Evolutionary conservation across 176 grass and related monocot genomes (phyloP), one percentile per base, ranked within the genome.

Genomic region (Phragmites australis): DNA sequence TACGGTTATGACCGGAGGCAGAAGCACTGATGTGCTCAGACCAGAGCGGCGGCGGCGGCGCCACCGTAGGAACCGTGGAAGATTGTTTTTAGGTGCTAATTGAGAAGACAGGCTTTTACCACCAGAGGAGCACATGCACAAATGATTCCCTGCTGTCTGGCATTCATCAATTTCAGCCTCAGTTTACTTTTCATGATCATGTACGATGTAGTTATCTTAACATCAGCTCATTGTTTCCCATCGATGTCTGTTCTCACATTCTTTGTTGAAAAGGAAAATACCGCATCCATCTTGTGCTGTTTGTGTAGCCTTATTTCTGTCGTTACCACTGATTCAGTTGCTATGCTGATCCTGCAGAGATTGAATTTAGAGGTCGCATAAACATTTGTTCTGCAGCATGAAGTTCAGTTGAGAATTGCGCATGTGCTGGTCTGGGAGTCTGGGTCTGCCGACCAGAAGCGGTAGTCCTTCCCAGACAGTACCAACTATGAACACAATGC

Each of bases 171-270:
- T 89, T 87, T 77, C 58, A 34, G 6, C 61, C 76, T 81, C 66
- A 75, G 70, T 86, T 92, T 88, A 86, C 90, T 81, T 89, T 92
- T 92, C 86, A 83, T 85, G 77, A 63, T 92, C 85, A 64, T 94
- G 83, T 84, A 89, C 83, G 77, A 67, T 77, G 48, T 82, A 89
- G 78, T 66, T 81, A 34, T 84, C 32, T 84, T 88, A 81, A 85
- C 82, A 79, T 62, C 59, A 85, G 56, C 26, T 81, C 77, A 88
- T 82, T 84, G 77, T 64, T 91, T 91, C 25, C 13, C 64, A 67
- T 84, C 84, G 76, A 80, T 90, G 68, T 75, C 81, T 72, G 65
- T 63, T 76, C 59, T 76, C 63, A 80, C 80, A 87, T 87, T 83
- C 80, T 87, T 88, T 77, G 15, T 65, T 81, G 41, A 82, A 89